A percentile compares a stretch with the other conserved stretches of the same genome.
phyloP scores from a whole-genome alignment of 345 rosid genomes.

The Lumnitzera littorea region DNA sequence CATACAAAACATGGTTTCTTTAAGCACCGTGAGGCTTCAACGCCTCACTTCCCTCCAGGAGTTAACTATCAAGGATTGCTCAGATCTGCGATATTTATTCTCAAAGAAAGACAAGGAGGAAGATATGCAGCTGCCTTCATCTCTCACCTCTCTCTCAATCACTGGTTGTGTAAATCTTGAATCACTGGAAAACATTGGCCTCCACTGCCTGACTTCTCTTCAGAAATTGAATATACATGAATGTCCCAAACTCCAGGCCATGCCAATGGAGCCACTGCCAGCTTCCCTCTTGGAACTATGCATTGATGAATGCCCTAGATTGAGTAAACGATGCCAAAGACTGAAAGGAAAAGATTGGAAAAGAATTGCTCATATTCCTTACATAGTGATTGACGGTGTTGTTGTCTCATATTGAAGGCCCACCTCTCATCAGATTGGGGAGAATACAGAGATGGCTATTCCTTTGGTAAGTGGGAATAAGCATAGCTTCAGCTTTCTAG shows the following conservation, averaged over 20 bases:
- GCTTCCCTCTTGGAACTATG: conserved; percentile 8
- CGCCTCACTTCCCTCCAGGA: no score
- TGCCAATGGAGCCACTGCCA: conserved; percentile 5
- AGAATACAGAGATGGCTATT: no score
- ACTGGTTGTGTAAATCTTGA: background rate
- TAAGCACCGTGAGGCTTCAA: no score
- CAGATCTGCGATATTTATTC: no score
- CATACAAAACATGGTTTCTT: no score
- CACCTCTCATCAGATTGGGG: no score
- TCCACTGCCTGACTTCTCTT: conserved; percentile 4
- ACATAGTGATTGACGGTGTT: conserved; percentile 2
- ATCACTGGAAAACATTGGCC: conserved; percentile 7
- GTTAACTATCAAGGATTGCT: no score
- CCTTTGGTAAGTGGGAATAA: no score
- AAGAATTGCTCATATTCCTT: conserved; percentile 6
- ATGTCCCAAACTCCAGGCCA: background rate
- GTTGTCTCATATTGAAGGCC: conserved; percentile 1
- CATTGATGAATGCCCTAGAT: background rate
- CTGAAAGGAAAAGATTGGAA: conserved; percentile 8
- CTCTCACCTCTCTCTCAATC: conserved; percentile 7
- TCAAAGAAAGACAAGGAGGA: background rate
- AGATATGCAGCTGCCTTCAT: conserved; percentile 3
- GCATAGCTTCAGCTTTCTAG: no score
- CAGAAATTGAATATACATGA: background rate
- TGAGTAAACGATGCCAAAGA: background rate